phyloP scores from a whole-genome alignment of 179 eudicot genomes.

The Nepenthes alata region DNA sequence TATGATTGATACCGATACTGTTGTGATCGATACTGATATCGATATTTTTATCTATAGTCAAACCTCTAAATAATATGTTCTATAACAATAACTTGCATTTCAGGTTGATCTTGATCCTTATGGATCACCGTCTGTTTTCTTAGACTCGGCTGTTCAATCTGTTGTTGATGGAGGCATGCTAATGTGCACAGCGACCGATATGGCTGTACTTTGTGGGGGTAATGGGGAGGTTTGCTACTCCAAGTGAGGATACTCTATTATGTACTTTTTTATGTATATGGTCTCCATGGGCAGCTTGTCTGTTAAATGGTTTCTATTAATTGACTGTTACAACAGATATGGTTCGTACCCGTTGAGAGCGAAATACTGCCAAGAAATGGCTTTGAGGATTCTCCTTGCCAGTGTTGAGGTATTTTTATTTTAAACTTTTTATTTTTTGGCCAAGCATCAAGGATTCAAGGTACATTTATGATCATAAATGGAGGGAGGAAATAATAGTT shows the following conservation, averaged over 20 bases:
- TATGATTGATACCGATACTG: too few species aligned
- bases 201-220: conserved; percentile 95
- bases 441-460: too few species aligned
- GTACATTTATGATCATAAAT: too few species aligned
- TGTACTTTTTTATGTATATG: neutral
- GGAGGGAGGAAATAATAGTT: too few species aligned
- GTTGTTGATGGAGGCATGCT: conserved; percentile 83
- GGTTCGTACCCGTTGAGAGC: conserved; percentile 83
- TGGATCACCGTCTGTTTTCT: conserved; percentile 87
- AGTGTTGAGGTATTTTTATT: conserved; percentile 63
- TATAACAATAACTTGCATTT: conserved; percentile 4
- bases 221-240: conserved; percentile 99
- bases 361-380: conserved; percentile 97
- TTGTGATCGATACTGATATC: too few species aligned
- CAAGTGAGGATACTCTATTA: conserved; percentile 41
- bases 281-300: neutral
- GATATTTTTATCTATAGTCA: too few species aligned
- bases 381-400: conserved; percentile 86
- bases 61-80: neutral
- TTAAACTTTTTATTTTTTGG: too few species aligned
- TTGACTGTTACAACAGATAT: conserved; percentile 39
- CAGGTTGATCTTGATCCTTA: conserved; percentile 99
- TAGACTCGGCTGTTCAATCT: conserved; percentile 93
- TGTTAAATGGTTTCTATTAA: conserved; percentile 2
- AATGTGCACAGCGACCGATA: conserved; percentile 97